Evolutionary conservation across 768 basidiomycete species (phyloP).

Genomic region (Cubamyces lactineus): DNA sequence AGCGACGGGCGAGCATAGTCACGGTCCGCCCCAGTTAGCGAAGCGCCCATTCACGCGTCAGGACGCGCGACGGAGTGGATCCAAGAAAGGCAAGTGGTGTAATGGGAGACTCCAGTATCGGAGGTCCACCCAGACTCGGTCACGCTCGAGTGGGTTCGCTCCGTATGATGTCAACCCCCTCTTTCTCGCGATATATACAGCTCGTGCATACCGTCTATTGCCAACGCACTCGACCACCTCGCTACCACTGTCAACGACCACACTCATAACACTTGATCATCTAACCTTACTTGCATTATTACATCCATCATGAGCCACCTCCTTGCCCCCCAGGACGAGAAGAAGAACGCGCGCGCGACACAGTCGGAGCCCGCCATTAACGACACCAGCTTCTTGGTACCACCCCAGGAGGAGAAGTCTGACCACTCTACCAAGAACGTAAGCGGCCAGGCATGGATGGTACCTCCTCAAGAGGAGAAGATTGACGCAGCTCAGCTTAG

Average conservation of each 20-base stretch:
- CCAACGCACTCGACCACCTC: not conserved
- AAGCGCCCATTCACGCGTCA: slow-evolving; percentile 16
- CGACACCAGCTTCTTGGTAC: slow-evolving; percentile 17
- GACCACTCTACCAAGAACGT: not conserved
- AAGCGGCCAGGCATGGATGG: not conserved
- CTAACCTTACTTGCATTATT: not conserved
- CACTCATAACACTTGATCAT: not conserved
- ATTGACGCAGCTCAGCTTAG: slow-evolving; percentile 1
- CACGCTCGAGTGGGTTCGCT: not conserved
- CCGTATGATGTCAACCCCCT: slow-evolving; percentile 11
- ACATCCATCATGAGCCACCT: slow-evolving; percentile 14
- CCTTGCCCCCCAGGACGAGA: slow-evolving; percentile 19
- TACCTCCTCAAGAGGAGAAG: slow-evolving; percentile 20
- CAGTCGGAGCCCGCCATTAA: slow-evolving; percentile 8
- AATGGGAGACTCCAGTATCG: not conserved
- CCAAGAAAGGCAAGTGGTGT: slow-evolving; percentile 23
- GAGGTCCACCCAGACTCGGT: not conserved
- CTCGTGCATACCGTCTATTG: not conserved
- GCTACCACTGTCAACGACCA: not conserved
- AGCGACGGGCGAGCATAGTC: slow-evolving; percentile 33
- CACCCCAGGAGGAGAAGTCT: slow-evolving; percentile 17
- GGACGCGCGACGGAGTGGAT: slow-evolving; percentile 1
- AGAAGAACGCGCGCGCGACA: not conserved
- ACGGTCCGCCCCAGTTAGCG: slow-evolving; percentile 3
- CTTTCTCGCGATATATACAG: not conserved